phyloP scores from a whole-genome alignment of 495 filamentous ascomycete genomes.

The Aspergillus bridgeri region DNA sequence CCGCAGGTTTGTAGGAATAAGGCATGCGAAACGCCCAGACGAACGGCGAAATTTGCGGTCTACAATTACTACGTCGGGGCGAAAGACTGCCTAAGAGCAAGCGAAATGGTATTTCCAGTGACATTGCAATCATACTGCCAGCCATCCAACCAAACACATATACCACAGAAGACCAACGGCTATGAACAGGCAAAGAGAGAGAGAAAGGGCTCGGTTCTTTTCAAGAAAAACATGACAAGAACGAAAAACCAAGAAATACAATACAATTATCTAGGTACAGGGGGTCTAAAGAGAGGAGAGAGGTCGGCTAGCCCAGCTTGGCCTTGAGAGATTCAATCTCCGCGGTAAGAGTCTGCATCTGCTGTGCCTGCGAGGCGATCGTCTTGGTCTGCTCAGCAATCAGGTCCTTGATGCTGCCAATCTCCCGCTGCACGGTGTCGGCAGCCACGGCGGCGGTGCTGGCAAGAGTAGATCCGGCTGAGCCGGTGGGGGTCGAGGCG shows the following conservation, averaged over 20 bases:
- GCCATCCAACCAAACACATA: slow-evolving; percentile 11
- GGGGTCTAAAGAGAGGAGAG: background rate
- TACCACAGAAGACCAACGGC: slow-evolving; percentile 15
- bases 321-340: slow-evolving; percentile 47
- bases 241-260: slow-evolving; percentile 4
- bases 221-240: background rate
- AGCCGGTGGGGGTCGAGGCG: slow-evolving; percentile 18
- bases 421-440: slow-evolving; percentile 35
- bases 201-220: slow-evolving; percentile 8
- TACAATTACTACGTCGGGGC: no score
- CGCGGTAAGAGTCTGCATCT: slow-evolving; percentile 42
- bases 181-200: slow-evolving; percentile 11
- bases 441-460: slow-evolving; percentile 16
- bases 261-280: slow-evolving; percentile 4
- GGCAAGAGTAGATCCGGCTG: slow-evolving; percentile 18
- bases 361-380: slow-evolving; percentile 42
- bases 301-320: slow-evolving; percentile 31
- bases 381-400: slow-evolving; percentile 45
- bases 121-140: slow-evolving; percentile 18
- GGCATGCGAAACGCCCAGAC: no score
- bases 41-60: no score
- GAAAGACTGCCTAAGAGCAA: no score
- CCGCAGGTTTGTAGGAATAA: no score
- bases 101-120: slow-evolving; percentile 18
- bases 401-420: slow-evolving; percentile 43